Evolutionary conservation across 2,329 filamentous ascomycete genomes (phyloP).

Genomic region (Ambrosiella cleistominuta): DNA sequence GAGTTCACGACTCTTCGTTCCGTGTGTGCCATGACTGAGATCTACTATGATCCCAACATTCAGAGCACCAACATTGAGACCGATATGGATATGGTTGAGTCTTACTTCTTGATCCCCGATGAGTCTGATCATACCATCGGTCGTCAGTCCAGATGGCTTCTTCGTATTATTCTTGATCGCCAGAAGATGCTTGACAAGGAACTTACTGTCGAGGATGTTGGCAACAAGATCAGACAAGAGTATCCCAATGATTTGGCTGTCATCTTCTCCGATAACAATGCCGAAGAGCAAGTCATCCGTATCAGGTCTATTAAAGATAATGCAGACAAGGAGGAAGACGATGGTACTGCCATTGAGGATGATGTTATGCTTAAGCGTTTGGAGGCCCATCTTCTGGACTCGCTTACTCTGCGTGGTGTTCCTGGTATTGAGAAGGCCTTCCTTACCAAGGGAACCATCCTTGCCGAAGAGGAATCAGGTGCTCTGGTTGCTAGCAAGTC

Average conservation of each 20-base stretch:
- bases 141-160: slow-evolving; percentile 81
- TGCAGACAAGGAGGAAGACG: slow-evolving; percentile 57
- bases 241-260: slow-evolving; percentile 75
- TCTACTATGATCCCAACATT: slow-evolving; percentile 92
- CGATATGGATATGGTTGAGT: slow-evolving; percentile 44
- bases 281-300: slow-evolving; percentile 84
- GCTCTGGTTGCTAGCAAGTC: slow-evolving; percentile 56
- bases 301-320: slow-evolving; percentile 60
- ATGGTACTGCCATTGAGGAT: slow-evolving; percentile 57
- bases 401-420: slow-evolving; percentile 79
- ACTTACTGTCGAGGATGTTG: slow-evolving; percentile 80
- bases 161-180: slow-evolving; percentile 82
- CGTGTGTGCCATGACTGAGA: slow-evolving; percentile 80
- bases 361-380: slow-evolving; percentile 87
- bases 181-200: slow-evolving; percentile 93
- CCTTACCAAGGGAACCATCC: slow-evolving; percentile 62
- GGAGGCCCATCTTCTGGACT: slow-evolving; percentile 79
- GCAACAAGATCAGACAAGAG: slow-evolving; percentile 70
- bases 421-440: slow-evolving; percentile 79
- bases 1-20: slow-evolving; percentile 90
- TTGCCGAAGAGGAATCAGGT: slow-evolving; percentile 52
- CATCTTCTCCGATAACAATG: slow-evolving; percentile 96
- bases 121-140: slow-evolving; percentile 51
- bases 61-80: slow-evolving; percentile 69
- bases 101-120: slow-evolving; percentile 58